A percentile compares a stretch with the other conserved stretches of the same genome.
Evolutionary conservation across 805 yeast genomes (phyloP).

Genomic region (Candida oleophila): DNA sequence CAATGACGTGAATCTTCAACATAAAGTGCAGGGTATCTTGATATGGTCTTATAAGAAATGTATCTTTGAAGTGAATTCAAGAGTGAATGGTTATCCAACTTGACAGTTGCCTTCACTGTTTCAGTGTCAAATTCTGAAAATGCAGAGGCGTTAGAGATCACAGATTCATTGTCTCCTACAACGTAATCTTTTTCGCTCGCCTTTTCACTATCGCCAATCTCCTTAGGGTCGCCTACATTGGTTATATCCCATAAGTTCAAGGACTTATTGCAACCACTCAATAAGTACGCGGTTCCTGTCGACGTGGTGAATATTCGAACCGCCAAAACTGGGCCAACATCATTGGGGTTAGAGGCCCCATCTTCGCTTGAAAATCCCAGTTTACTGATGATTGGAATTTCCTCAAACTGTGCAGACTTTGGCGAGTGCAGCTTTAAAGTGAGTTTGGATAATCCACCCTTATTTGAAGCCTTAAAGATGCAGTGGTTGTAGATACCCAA

Average conservation of each 20-base stretch:
- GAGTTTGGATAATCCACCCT: conserved; percentile 37
- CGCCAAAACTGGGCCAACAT: conserved; percentile 54
- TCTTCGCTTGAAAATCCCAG: not conserved
- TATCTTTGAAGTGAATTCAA: conserved; percentile 58
- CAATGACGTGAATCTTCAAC: conserved; percentile 83
- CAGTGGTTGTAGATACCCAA: conserved; percentile 55
- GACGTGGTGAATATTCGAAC: conserved; percentile 45
- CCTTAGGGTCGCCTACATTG: conserved; percentile 15
- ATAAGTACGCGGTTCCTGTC: conserved; percentile 43
- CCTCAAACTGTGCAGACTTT: conserved; percentile 5
- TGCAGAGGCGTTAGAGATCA: not conserved
- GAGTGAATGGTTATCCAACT: conserved; percentile 58
- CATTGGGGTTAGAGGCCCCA: not conserved
- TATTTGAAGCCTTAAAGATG: conserved; percentile 60
- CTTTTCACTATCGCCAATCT: too few species aligned
- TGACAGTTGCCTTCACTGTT: conserved; percentile 10
- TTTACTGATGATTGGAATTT: conserved; percentile 8
- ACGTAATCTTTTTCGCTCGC: not conserved
- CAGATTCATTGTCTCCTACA: not conserved
- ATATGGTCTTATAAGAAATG: conserved; percentile 73
- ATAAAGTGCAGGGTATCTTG: conserved; percentile 64
- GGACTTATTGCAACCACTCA: conserved; percentile 73
- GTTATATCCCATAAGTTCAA: conserved; percentile 69
- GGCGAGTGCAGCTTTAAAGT: conserved; percentile 17
- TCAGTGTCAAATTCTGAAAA: not conserved